Conservation (phyloP, 306 rosid species). For the Sindora glabra region DNA sequence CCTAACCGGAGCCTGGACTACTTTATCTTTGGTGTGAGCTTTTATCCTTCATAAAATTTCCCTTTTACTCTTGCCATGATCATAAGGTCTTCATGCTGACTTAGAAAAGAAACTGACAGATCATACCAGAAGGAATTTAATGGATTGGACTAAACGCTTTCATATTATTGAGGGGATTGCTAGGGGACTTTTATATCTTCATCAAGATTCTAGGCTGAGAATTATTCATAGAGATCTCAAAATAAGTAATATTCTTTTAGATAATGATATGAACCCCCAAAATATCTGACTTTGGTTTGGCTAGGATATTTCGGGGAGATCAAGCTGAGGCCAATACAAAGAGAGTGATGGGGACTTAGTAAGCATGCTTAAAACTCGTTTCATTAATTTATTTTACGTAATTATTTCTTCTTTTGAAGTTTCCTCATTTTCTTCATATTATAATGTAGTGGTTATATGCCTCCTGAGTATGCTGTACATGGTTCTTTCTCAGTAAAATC, state of each 20-base stretch:
- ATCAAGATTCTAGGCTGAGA: neutral
- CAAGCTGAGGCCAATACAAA: neutral
- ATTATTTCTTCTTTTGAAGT: neutral
- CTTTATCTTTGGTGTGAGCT: neutral
- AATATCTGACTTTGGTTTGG: neutral
- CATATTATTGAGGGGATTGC: neutral
- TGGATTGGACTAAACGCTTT: neutral
- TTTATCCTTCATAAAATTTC: neutral
- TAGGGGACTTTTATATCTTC: neutral
- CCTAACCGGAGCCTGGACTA: slow-evolving; percentile 4
- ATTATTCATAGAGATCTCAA: too few species aligned
- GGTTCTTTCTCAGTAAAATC: neutral
- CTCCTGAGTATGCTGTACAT: too few species aligned
- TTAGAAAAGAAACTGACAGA: neutral
- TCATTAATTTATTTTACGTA: neutral
- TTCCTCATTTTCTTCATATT: neutral
- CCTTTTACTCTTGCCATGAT: neutral
- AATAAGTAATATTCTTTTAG: too few species aligned
- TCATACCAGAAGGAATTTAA: neutral
- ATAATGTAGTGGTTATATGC: too few species aligned
- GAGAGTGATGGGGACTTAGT: neutral
- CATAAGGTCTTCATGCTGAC: neutral
- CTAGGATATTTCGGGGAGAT: neutral
- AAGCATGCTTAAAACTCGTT: neutral
- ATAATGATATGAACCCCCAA: neutral